Evolutionary conservation across 2,329 filamentous ascomycete genomes (phyloP).

Genomic region (Talaromyces sp.): DNA sequence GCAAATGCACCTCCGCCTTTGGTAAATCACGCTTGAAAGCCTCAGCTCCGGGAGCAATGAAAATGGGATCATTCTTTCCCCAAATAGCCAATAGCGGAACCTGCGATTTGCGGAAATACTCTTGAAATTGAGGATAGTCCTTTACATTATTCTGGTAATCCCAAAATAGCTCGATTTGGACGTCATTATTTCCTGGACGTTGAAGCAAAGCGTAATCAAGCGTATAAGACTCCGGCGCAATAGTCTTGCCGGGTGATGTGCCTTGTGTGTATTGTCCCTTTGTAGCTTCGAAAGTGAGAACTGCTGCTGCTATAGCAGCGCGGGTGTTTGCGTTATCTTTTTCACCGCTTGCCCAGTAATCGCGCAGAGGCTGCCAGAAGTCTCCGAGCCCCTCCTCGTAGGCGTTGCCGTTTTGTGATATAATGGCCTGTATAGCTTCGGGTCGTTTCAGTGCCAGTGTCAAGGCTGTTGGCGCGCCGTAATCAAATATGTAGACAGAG

Average conservation of each 20-base stretch:
- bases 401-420: conserved; percentile 61
- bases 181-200: conserved; percentile 49
- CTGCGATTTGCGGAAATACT: conserved; percentile 51
- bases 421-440: conserved; percentile 50
- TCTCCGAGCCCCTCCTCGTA: conserved; percentile 55
- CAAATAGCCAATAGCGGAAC: conserved; percentile 57
- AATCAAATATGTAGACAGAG: conserved; percentile 62
- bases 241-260: conserved; percentile 29
- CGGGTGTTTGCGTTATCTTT: conserved; percentile 32
- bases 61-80: conserved; percentile 56
- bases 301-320: conserved; percentile 31
- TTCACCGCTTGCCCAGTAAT: conserved; percentile 45
- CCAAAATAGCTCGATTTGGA: conserved; percentile 57
- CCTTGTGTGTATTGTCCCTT: conserved; percentile 48
- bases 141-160: conserved; percentile 56
- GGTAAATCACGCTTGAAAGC: conserved; percentile 52
- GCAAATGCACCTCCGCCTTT: conserved; percentile 47
- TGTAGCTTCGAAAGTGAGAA: conserved; percentile 41
- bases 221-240: conserved; percentile 48
- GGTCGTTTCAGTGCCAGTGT: conserved; percentile 53
- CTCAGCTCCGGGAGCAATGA: conserved; percentile 49
- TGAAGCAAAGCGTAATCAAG: conserved; percentile 55
- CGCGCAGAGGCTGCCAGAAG: conserved; percentile 51
- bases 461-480: conserved; percentile 57
- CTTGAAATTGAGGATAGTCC: conserved; percentile 56